Conservation (phyloP, 305 asterid genomes). For the Fraxinus albicans region DNA sequence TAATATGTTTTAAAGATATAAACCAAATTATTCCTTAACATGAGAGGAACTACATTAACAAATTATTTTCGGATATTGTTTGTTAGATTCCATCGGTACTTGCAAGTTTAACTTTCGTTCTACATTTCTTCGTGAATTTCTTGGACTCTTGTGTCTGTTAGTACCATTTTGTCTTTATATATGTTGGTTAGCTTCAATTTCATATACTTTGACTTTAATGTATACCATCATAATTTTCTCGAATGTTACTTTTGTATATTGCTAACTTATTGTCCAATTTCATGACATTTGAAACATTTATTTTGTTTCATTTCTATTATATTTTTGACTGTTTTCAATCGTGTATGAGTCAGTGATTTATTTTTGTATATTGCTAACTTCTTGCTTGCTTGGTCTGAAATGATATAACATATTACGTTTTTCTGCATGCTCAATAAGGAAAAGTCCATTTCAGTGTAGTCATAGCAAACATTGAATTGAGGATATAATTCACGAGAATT, state of each 20-base stretch:
- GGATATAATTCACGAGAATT: too few relatives aligned
- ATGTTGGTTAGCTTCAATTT: conserved; percentile 58
- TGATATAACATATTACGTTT: too few relatives aligned
- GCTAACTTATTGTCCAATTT: background rate
- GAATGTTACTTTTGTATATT: conserved; percentile 2
- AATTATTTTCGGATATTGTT: background rate
- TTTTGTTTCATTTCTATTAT: background rate
- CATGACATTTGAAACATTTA: background rate
- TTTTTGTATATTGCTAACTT: too few relatives aligned
- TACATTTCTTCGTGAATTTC: background rate
- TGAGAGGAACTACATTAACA: too few relatives aligned
- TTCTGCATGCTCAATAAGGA: too few relatives aligned
- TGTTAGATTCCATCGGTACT: background rate
- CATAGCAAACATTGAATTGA: too few relatives aligned
- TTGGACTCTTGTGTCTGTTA: conserved; percentile 34
- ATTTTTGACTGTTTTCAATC: background rate
- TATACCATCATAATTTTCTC: conserved; percentile 3
- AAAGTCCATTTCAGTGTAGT: too few relatives aligned
- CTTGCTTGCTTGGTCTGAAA: too few relatives aligned
- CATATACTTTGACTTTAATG: background rate
- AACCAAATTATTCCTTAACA: too few relatives aligned
- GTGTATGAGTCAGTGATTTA: background rate
- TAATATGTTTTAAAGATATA: too few relatives aligned
- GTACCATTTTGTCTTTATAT: conserved; percentile 72
- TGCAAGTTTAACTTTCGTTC: background rate